Evolutionary conservation across 2,329 filamentous ascomycete genomes (phyloP).

Genomic region (Lojkania enalia): DNA sequence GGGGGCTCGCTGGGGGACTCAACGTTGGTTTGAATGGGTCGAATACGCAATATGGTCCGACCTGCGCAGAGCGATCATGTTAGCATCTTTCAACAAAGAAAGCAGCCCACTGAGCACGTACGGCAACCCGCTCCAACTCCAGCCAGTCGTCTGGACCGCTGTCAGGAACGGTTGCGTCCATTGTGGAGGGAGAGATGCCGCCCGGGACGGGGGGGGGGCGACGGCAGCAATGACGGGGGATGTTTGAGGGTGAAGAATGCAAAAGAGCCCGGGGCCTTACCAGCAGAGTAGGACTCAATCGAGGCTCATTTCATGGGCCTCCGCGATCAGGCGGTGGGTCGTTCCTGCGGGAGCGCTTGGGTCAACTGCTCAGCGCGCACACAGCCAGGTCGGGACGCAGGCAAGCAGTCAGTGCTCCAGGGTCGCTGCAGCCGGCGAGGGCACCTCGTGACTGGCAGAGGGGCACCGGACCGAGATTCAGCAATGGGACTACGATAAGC

Average conservation of each 20-base stretch:
- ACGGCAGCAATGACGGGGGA: constrained; percentile 1
- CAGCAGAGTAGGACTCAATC: constrained; percentile 12
- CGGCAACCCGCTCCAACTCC: constrained; percentile 44
- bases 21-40: constrained; percentile 37
- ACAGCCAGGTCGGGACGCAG: constrained; percentile 8
- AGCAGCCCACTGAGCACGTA: constrained; percentile 31
- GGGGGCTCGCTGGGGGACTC: constrained; percentile 20
- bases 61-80: constrained; percentile 29
- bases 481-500: background rate
- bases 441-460: constrained; percentile 3
- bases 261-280: constrained; percentile 19
- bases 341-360: constrained; percentile 2
- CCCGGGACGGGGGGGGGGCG: background rate
- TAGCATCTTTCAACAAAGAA: constrained; percentile 24
- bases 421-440: constrained; percentile 5
- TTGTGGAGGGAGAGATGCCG: constrained; percentile 10
- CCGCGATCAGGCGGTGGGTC: background rate
- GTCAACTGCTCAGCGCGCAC: constrained; percentile 12
- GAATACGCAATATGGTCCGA: constrained; percentile 45
- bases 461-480: background rate
- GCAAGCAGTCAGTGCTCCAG: constrained; percentile 9
- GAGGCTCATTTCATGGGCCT: background rate
- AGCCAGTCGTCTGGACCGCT: constrained; percentile 38
- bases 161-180: constrained; percentile 30
- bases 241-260: constrained; percentile 4